These are phyloP conservation scores for Backusella luteola DNA, from an alignment of 192 early-diverging fungal species.

Conservation along the genomic window DNA sequence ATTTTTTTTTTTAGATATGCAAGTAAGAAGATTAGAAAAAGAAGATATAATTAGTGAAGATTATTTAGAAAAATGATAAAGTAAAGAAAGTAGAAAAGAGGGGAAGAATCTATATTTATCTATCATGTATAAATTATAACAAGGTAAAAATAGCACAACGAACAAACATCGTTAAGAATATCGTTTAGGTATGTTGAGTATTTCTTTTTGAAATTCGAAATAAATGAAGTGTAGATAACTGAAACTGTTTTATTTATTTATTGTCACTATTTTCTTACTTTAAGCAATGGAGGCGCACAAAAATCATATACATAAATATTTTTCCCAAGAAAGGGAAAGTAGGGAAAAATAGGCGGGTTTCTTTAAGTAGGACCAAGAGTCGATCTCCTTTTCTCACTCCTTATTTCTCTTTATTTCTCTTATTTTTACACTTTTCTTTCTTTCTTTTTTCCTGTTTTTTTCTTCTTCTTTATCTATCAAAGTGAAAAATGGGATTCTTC, in stretches of 20 bases:
- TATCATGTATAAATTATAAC: background rate
- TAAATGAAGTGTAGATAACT: background rate
- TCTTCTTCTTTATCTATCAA: background rate
- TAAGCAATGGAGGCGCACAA: background rate
- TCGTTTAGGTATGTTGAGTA: background rate
- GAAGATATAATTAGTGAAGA: background rate
- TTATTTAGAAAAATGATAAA: background rate
- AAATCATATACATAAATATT: background rate
- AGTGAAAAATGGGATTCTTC: conserved; percentile 26
- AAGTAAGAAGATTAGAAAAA: background rate
- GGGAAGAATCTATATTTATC: background rate
- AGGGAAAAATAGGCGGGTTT: conserved; percentile 6
- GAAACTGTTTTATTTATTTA: background rate
- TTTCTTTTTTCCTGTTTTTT: conserved; percentile 12
- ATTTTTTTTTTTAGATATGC: background rate
- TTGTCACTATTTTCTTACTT: background rate
- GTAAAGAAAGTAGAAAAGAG: conserved; percentile 5
- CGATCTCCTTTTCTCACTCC: conserved; percentile 5
- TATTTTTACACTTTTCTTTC: background rate
- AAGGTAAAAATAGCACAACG: background rate
- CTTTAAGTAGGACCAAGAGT: background rate
- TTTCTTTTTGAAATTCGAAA: background rate
- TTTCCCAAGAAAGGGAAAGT: conserved; percentile 1
- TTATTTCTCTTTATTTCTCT: background rate
- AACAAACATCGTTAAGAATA: background rate